Evolutionary conservation across 1,139 yeast genomes (phyloP), one percentile per base, ranked within the genome.

Genomic region (Magnusiomyces suaveolens): DNA sequence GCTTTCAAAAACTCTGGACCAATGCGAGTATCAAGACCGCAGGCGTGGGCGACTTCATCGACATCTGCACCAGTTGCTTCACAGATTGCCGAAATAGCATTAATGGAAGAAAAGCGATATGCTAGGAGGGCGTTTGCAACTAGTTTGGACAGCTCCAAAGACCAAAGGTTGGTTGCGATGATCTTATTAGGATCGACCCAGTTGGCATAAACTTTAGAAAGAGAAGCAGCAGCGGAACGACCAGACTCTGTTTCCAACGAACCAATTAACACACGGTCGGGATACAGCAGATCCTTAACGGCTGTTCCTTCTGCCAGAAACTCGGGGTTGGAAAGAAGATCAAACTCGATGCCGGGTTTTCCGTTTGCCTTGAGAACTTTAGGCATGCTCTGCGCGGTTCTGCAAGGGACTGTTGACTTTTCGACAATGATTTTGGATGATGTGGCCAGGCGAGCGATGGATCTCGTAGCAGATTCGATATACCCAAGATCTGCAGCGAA

Each of bases 11-110:
- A 64, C 58, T 63, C 62, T 52, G 66, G 60, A 2, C 66, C 67
- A 46, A 64, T 64, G 46, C 67, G 62, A 43, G 64, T 38, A 55
- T 64, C 67, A n/a, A 64, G 62, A 50, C 67, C 67, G 48, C 63
- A 62, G 39, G 67, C 67, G 51, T 64, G 59, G 24, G 67, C 62
- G 26, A 64, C 66, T 57, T 64, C 67, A 46, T 63, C 66, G 29
- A 64, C 65, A 39, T 64, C 63, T 29, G 67, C 67, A 21, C 67
- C 67, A 43, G 67, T 63, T 29, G 64, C 66, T 56, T 64, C 67
- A 50, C 67, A 64, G 52, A 63, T 59, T 36, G 66, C 66, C 8
- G 66, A 63, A 46, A 63, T 63, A 32, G 67, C 65, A 53, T 63
- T 64, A 56, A 62, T 63, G 50, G 64, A 62, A n/a, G 66, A 64